These are phyloP conservation scores for Flaveria trinervia DNA, from an alignment of 129 eudicot genomes.

Conservation along the genomic window DNA sequence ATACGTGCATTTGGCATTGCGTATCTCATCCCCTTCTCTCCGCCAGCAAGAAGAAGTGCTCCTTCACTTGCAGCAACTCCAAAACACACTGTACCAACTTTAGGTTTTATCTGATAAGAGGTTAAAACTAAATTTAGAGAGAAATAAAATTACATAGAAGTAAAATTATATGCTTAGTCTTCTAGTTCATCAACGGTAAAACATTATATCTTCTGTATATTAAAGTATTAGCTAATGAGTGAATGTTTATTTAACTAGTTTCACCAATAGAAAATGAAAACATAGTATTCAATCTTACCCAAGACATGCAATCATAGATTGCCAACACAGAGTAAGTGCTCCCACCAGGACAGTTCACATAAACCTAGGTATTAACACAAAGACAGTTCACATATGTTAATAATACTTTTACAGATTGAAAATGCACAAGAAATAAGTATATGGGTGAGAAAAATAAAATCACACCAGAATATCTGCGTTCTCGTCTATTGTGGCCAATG, in stretches of 20 bases:
- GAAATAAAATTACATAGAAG: background rate
- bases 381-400: background rate
- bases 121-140: background rate
- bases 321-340: conserved; percentile 89
- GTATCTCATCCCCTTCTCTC: conserved; percentile 96
- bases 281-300: conserved; percentile 59
- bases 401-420: background rate
- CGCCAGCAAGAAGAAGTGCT: conserved; percentile 97
- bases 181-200: background rate
- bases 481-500: conserved; percentile 90
- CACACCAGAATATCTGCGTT: conserved; percentile 83
- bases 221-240: background rate
- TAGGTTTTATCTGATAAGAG: conserved; percentile 76
- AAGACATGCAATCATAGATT: conserved; percentile 97
- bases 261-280: conserved; percentile 12
- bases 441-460: background rate
- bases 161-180: background rate
- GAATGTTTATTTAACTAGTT: background rate
- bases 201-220: conserved; percentile 14
- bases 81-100: conserved; percentile 95
- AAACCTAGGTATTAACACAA: conserved; percentile 46
- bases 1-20: conserved; percentile 98
- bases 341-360: conserved; percentile 93
- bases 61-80: conserved; percentile 92
- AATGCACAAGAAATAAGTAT: conserved; percentile 12